A percentile compares a stretch with the other conserved stretches of the same genome.
phyloP scores from a whole-genome alignment of 768 basidiomycete species.

The Mycena albidolilacea region DNA sequence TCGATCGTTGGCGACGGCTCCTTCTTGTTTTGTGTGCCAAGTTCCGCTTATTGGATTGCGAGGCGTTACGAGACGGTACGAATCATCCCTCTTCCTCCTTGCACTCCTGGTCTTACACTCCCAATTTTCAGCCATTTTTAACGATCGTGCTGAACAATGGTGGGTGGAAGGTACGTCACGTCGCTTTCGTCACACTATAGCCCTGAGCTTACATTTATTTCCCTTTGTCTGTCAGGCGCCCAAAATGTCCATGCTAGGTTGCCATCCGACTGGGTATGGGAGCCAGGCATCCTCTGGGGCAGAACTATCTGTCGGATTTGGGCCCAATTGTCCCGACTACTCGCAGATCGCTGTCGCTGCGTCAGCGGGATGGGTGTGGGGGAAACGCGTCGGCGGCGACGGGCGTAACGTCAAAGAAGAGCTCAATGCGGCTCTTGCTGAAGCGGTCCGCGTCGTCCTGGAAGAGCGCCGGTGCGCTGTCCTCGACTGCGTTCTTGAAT shows the following conservation, averaged over 20 bases:
- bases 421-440: constrained; percentile 54
- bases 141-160: constrained; percentile 82
- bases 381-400: constrained; percentile 53
- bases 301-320: constrained; percentile 75
- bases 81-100: constrained; percentile 7
- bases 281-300: constrained; percentile 57
- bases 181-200: not conserved
- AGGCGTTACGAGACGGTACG: constrained; percentile 75
- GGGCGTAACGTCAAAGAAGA: constrained; percentile 44
- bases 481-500: constrained; percentile 70
- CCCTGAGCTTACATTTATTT: not conserved
- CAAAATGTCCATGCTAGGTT: constrained; percentile 73
- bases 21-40: constrained; percentile 77
- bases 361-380: constrained; percentile 78
- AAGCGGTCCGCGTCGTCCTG: constrained; percentile 70
- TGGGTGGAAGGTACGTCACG: constrained; percentile 68
- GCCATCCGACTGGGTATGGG: constrained; percentile 74
- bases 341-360: constrained; percentile 76
- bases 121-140: constrained; percentile 69
- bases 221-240: constrained; percentile 59
- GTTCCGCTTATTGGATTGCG: constrained; percentile 82
- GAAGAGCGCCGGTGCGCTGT: constrained; percentile 76
- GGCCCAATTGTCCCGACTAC: constrained; percentile 73
- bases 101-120: not conserved
- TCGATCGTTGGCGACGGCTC: constrained; percentile 80